Evolutionary conservation across 768 basidiomycete species (phyloP).

Genomic region (Calocybe cyanea): DNA sequence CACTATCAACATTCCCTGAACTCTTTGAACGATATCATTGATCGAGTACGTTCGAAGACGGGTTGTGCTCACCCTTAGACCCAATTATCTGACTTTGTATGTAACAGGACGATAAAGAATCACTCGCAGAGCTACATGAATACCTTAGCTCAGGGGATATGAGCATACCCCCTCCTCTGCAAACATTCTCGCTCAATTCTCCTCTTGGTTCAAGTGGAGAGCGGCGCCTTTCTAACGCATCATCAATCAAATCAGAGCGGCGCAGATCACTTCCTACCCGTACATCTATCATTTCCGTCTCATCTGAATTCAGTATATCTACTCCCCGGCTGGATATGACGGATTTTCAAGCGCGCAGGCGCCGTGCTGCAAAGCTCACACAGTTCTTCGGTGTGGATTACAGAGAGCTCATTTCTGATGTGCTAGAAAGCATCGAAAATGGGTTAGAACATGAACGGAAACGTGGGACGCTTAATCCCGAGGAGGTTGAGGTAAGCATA

Average conservation of each 20-base stretch:
- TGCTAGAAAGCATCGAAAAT: slow-evolving; percentile 77
- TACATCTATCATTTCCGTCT: slow-evolving; percentile 56
- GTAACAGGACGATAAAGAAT: slow-evolving; percentile 67
- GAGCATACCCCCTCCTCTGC: slow-evolving; percentile 19
- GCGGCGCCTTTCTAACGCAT: slow-evolving; percentile 29
- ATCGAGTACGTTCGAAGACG: slow-evolving; percentile 64
- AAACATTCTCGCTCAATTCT: slow-evolving; percentile 19
- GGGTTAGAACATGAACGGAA: slow-evolving; percentile 67
- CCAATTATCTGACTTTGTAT: slow-evolving; percentile 7
- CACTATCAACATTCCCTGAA: slow-evolving; percentile 80
- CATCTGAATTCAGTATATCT: slow-evolving; percentile 44
- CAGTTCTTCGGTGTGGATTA: slow-evolving; percentile 89
- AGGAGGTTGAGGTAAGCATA: slow-evolving; percentile 66
- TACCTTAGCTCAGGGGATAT: slow-evolving; percentile 41
- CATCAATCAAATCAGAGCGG: slow-evolving; percentile 54
- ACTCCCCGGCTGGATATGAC: slow-evolving; percentile 41
- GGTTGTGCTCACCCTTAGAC: not conserved
- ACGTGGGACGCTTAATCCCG: slow-evolving; percentile 58
- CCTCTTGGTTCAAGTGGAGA: slow-evolving; percentile 12
- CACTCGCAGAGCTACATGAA: slow-evolving; percentile 71
- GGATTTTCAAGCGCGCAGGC: slow-evolving; percentile 67
- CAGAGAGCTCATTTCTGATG: slow-evolving; percentile 68
- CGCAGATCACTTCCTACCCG: slow-evolving; percentile 67
- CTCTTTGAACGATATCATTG: slow-evolving; percentile 77
- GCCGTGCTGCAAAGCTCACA: slow-evolving; percentile 78